Conservation (phyloP, 345 rosid species). For the Syzygium grande region DNA sequence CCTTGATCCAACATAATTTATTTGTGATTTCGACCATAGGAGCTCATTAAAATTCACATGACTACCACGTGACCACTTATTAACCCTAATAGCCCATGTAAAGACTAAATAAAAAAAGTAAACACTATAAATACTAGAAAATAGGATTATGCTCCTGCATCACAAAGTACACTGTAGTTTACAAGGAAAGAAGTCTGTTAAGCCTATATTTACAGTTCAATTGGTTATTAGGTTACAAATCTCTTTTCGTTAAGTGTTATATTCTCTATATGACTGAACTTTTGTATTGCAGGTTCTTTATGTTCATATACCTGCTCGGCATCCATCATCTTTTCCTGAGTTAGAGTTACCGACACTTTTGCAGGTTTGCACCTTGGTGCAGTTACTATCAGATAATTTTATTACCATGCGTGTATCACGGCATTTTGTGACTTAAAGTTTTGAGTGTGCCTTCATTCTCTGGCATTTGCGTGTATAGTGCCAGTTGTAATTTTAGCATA, state of each 20-base stretch:
- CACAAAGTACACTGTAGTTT: background rate
- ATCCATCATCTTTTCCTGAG: constrained; percentile 75
- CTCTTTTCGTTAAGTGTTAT: background rate
- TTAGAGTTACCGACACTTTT: constrained; percentile 84
- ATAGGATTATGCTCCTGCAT: background rate
- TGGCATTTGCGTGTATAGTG: background rate
- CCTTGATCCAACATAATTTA: background rate
- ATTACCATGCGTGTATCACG: background rate
- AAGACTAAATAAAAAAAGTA: background rate
- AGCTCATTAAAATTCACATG: background rate
- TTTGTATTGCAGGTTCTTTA: constrained; percentile 60
- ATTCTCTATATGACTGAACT: background rate
- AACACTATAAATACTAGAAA: background rate
- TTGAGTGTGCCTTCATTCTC: background rate
- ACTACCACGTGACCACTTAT: background rate
- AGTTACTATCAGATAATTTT: background rate
- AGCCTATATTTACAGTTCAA: background rate
- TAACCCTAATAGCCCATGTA: background rate
- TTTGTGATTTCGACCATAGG: background rate
- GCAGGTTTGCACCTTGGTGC: constrained; percentile 44
- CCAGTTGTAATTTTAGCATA: background rate
- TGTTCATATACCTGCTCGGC: constrained; percentile 83
- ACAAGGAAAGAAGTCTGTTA: background rate
- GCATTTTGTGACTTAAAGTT: background rate
- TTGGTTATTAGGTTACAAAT: background rate